Evolutionary conservation across 768 basidiomycete genomes (phyloP).

Genomic region (Calvatia gigantea): DNA sequence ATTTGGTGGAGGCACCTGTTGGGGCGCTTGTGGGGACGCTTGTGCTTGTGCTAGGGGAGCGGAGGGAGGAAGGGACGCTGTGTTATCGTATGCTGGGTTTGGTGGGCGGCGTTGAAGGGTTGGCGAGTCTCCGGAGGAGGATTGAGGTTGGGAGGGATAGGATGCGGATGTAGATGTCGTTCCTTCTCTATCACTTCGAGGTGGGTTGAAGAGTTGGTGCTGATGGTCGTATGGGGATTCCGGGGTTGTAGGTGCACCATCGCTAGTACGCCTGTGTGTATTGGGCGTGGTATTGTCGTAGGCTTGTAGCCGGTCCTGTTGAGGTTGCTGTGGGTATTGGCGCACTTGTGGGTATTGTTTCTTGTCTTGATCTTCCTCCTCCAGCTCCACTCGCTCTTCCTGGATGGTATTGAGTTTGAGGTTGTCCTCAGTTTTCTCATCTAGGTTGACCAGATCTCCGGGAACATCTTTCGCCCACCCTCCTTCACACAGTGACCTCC

Average conservation of each 20-base stretch:
- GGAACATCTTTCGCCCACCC: constrained; percentile 60
- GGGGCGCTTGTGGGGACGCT: background rate
- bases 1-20: constrained; percentile 2
- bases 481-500: constrained; percentile 72
- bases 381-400: constrained; percentile 4
- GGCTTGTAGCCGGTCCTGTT: background rate
- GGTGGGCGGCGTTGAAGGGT: background rate
- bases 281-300: background rate
- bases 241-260: background rate
- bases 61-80: background rate
- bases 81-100: background rate
- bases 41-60: background rate
- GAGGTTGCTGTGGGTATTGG: background rate
- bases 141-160: background rate
- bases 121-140: constrained; percentile 4
- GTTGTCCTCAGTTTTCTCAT: constrained; percentile 13
- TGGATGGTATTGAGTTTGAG: constrained; percentile 9
- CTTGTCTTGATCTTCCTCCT: background rate
- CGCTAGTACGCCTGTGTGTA: background rate
- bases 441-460: constrained; percentile 35
- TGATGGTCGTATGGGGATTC: background rate
- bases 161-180: background rate
- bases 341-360: background rate
- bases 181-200: background rate
- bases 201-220: background rate